Base-by-base conservation (phyloP, 768 basidiomycete genomes). In the Naganishia friedmannii region DNA sequence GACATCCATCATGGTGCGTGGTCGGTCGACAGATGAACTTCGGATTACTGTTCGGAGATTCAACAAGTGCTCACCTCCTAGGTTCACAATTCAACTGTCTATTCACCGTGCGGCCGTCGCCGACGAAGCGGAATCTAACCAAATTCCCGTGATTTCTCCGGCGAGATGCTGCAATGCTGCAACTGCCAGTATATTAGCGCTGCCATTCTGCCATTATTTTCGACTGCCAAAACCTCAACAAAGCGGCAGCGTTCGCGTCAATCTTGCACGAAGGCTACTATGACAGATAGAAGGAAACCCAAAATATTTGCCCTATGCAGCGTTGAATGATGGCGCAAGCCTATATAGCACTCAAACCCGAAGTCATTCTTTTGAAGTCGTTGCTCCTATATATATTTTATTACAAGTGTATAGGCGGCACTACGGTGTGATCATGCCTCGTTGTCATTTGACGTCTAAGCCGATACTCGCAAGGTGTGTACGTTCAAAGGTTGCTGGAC, bases 401-500 rank as follows among this genome's bases (percentile, higher is more conserved):
- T 63, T 23, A 34, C 54, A 34, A 55, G 3, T 26, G 60, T 37
- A 37, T 42, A 37, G 34, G 34, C 23, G 15, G 28, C 60, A 8
- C 23, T 46, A 45, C 5, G 7, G 34, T 26, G 23, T 7, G 9
- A 42, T 37, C 23, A 34, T 42, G 26, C 7, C 60, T 45, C 60
- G 13, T 23, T n/a, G 39, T 15, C 21, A 39, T 29, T 29, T 3
- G 23, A 26, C 23, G 17, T 60, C 31, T 60, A 34, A 26, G n/a
- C 21, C n/a, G 34, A 46, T n/a, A 45, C 2, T 12, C 26, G 10
- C 13, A 26, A 17, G 12, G 8, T 4, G 8, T 23, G 21, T 42
- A 13, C n/a, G 31, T 46, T 67, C 63, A 76, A 34, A 74, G 70
- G 72, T 69, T 76, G 53, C 68, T 66, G 23, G 73, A 63, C 66